Evolutionary conservation across 139 green algal genomes (phyloP), one percentile per base, ranked within the genome.

Genomic region (Tetraselmis striata): DNA sequence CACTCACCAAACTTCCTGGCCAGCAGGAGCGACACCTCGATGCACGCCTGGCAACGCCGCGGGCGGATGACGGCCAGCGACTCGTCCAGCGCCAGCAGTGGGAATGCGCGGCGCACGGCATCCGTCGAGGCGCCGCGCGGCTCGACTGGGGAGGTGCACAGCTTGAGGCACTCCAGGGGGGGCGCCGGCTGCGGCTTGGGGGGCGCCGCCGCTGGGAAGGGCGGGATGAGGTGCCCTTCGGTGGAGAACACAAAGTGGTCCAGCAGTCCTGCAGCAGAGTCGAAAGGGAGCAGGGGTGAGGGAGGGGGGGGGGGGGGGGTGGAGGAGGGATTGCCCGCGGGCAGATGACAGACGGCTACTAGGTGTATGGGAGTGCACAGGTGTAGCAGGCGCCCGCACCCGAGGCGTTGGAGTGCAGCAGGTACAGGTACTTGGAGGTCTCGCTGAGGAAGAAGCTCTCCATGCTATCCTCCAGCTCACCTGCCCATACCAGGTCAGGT

Each of bases 381-480:
- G n/a, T n/a, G n/a, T n/a, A n/a, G n/a, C n/a, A n/a, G n/a, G n/a
- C n/a, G n/a, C n/a, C n/a, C n/a, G 5, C 11, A 67, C 45, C 45
- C 18, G 86, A 82, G 0, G 84, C 83, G 23, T 90, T 85, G 1
- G 82, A 83, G 78, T 95, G 93, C 26, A 91, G 87, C 24, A 98
- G 89, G 84, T 91, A 96, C 32, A 97, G 88, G 87, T 97, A 98
- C 90, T 97, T 98, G 77, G 91, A 59, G 0, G 95, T 98, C 80
- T 98, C 95, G 0, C 87, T 86, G 29, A 99, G 87, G 75, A 98
- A 98, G 88, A 97, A 98, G 31, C 78, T 90, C 85, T 98, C 93
- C 93, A 96, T 95, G 27, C 92, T 88, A 86, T 98, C 95, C 28
- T 91, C 89, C 79, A 93, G 84, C 76, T 85, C 83, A 26, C 88